These are phyloP conservation scores for Kwoniella mangroviensis DNA, from an alignment of 768 basidiomycete species.

Conservation along the genomic window DNA sequence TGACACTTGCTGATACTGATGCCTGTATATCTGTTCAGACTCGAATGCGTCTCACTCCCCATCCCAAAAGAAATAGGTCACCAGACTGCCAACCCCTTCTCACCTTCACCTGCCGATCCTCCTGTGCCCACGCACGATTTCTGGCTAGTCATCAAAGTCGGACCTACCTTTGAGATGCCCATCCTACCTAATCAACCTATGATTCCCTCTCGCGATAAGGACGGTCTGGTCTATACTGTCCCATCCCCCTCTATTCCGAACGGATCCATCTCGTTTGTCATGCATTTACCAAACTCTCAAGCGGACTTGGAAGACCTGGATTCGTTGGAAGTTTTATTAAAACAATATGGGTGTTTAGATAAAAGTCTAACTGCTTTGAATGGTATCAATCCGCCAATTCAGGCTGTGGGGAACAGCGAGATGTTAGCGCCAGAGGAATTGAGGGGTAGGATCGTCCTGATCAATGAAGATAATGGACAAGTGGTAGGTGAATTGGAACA, in stretches of 20 bases:
- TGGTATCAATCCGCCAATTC: constrained; percentile 15
- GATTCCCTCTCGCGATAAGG: constrained; percentile 55
- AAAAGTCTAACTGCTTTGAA: constrained; percentile 36
- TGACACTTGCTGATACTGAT: neutral
- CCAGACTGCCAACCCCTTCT: constrained; percentile 54
- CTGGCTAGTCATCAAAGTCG: constrained; percentile 70
- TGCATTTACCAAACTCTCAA: constrained; percentile 55
- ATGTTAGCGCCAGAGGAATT: constrained; percentile 39
- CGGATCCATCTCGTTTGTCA: constrained; percentile 40
- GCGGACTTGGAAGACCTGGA: constrained; percentile 63
- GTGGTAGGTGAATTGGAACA: constrained; percentile 73
- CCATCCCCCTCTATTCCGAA: constrained; percentile 58
- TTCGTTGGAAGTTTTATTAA: constrained; percentile 67
- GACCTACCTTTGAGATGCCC: constrained; percentile 64
- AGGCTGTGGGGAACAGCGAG: neutral
- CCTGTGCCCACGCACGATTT: constrained; percentile 63
- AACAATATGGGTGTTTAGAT: constrained; percentile 64
- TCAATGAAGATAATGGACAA: constrained; percentile 74
- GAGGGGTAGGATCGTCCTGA: constrained; percentile 69
- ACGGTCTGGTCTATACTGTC: constrained; percentile 43
- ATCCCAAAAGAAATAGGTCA: constrained; percentile 50
- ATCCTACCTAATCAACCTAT: constrained; percentile 67
- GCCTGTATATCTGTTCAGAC: constrained; percentile 56
- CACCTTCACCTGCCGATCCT: constrained; percentile 48
- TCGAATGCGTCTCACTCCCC: constrained; percentile 68